phyloP scores from a whole-genome alignment of 768 basidiomycete species.

The Leccinum obscurum region DNA sequence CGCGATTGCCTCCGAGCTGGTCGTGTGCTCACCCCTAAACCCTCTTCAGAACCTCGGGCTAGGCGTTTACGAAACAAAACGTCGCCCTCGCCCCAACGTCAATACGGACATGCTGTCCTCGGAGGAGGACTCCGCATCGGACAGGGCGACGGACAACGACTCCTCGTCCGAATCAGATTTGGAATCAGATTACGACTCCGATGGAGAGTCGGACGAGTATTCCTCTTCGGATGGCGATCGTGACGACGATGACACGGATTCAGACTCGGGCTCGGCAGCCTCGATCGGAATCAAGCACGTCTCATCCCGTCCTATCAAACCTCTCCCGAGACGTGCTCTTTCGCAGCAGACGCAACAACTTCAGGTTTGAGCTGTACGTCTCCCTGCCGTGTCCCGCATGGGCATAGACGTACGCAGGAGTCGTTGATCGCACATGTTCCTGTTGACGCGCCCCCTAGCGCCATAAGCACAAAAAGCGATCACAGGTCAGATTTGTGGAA shows the following conservation, averaged over 20 bases:
- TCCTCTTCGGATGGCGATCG: slow-evolving; percentile 7
- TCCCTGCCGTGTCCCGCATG: background rate
- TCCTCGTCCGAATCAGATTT: slow-evolving; percentile 15
- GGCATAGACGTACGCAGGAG: background rate
- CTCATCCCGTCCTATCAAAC: slow-evolving; percentile 45
- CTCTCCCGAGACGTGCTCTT: slow-evolving; percentile 45
- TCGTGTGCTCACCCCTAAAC: background rate
- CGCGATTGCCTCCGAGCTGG: background rate
- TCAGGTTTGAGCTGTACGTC: slow-evolving; percentile 28
- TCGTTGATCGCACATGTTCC: background rate
- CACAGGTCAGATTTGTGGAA: background rate
- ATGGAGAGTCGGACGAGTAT: slow-evolving; percentile 11
- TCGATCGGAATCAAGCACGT: slow-evolving; percentile 40
- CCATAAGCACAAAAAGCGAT: background rate
- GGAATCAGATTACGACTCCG: slow-evolving; percentile 14
- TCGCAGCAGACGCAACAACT: slow-evolving; percentile 26
- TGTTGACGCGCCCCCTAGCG: background rate
- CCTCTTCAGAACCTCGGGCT: slow-evolving; percentile 58
- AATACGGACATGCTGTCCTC: slow-evolving; percentile 14
- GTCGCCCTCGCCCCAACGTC: slow-evolving; percentile 22
- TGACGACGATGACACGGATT: slow-evolving; percentile 17
- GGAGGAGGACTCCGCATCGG: slow-evolving; percentile 6
- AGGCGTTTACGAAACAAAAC: slow-evolving; percentile 53
- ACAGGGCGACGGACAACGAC: background rate
- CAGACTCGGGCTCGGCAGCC: slow-evolving; percentile 15